phyloP scores from a whole-genome alignment of 78 protist species.

The Speleostelium caveatum region DNA sequence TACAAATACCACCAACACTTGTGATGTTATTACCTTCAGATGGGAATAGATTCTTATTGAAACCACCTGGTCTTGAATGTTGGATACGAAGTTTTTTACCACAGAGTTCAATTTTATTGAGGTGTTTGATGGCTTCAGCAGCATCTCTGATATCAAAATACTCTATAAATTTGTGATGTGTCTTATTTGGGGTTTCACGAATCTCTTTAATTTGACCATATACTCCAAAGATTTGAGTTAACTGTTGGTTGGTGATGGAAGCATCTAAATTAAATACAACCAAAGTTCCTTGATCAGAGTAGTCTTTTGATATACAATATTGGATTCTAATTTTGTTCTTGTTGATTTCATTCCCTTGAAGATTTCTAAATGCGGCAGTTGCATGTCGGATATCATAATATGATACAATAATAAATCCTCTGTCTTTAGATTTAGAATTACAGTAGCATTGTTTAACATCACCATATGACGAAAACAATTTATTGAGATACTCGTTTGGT shows the following conservation, averaged over 20 bases:
- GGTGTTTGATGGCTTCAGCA: slow-evolving; percentile 65
- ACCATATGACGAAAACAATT: slow-evolving; percentile 57
- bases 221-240: slow-evolving; percentile 54
- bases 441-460: slow-evolving; percentile 25
- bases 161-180: slow-evolving; percentile 88
- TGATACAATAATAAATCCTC: slow-evolving; percentile 82
- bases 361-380: slow-evolving; percentile 55
- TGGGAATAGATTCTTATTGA: slow-evolving; percentile 7
- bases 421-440: slow-evolving; percentile 14
- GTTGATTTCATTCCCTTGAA: slow-evolving; percentile 18
- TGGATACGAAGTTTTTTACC: slow-evolving; percentile 76
- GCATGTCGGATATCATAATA: slow-evolving; percentile 88
- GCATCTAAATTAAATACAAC: slow-evolving; percentile 86
- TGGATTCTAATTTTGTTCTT: slow-evolving; percentile 42
- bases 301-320: slow-evolving; percentile 72
- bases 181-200: slow-evolving; percentile 91
- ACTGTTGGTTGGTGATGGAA: slow-evolving; percentile 18
- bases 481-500: slow-evolving; percentile 29
- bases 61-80: slow-evolving; percentile 74
- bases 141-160: slow-evolving; percentile 87
- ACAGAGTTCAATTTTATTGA: slow-evolving; percentile 68
- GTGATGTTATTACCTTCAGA: neutral
- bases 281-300: slow-evolving; percentile 89
- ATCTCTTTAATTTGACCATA: slow-evolving; percentile 89
- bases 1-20: neutral